Base-by-base conservation (phyloP, 306 rosid genomes). In the Betula pendula region DNA sequence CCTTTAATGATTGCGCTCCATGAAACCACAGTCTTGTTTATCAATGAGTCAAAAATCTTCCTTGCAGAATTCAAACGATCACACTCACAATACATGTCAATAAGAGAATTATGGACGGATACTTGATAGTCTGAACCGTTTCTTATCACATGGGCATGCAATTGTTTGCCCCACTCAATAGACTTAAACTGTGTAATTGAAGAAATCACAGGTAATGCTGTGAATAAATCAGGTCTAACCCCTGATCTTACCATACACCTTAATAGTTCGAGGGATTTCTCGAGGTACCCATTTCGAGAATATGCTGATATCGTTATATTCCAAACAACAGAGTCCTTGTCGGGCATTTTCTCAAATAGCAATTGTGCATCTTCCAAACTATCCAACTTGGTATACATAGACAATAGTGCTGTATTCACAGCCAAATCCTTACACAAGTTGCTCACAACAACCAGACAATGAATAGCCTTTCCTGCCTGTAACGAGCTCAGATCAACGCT, bases 1-100 rank as follows among this genome's bases (percentile, higher is more conserved):
- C 96, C 93, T 80, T 88, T 90, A 38, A 92, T 86, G 85, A 92
- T 87, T 56, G 90, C 87, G 74, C 92, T 89, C 97, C 97, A 92
- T 25, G 96, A 87, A 81, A 90, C 90, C 74, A 85, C 76, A 53
- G 85, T 84, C 88, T 82, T 92, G 70, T 77, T 72, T 11, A 2
- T 47, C 75, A 87, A 75, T 79, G 70, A 58, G 44, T 75, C 78
- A 43, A 89, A 92, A 71, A 83, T 75, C 79, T 73, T 89, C 42
- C 40, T 52, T 0, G 92, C 93, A 0, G 66, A 84, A 80, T 56
- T 55, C 17, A 92, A 67, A 62, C 27, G 20, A 10, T 75, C 22
- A 29, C 94, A 90, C 6, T 73, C 82, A 24, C 81, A 81, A 58
- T 92, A 92, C 96, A 92, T 90, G 73, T 87, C 90, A 62, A 92